Evolutionary conservation across 306 rosid genomes (phyloP).

Genomic region (Prunus mira): DNA sequence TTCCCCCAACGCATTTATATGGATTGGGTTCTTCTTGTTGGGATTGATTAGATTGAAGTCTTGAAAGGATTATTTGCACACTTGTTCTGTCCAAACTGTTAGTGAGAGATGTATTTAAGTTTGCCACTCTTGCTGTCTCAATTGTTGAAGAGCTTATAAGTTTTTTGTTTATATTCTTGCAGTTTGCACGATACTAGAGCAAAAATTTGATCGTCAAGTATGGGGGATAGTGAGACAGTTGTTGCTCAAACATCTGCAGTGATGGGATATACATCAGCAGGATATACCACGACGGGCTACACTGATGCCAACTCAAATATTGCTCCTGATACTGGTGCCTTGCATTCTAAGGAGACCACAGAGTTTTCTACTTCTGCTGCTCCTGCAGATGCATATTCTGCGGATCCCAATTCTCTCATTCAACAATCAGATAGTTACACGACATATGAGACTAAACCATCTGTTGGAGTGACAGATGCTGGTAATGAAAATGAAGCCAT

Average conservation of each 20-base stretch:
- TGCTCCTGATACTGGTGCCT: constrained; percentile 34
- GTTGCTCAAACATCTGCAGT: constrained; percentile 52
- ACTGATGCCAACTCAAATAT: constrained; percentile 40
- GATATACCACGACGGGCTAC: constrained; percentile 44
- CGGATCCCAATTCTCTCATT: constrained; percentile 45
- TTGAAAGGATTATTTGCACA: neutral
- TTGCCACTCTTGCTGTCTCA: neutral
- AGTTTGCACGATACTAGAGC: constrained; percentile 23
- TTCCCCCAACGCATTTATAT: neutral
- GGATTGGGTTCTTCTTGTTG: neutral
- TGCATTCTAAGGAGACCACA: constrained; percentile 30
- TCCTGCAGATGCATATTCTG: constrained; percentile 34
- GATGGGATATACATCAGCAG: constrained; percentile 32
- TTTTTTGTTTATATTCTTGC: constrained; percentile 18
- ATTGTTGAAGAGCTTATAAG: neutral
- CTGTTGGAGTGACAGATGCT: constrained; percentile 33
- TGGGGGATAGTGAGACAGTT: constrained; percentile 78
- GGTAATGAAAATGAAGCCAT: constrained; percentile 32
- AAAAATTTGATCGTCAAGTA: constrained; percentile 19
- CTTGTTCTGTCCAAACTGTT: neutral
- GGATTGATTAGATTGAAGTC: neutral
- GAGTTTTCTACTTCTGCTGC: constrained; percentile 33
- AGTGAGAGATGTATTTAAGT: neutral
- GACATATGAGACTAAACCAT: constrained; percentile 32
- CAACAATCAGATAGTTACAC: constrained; percentile 49